Conservation (phyloP, 148 eudicot genomes). For the Silene conica region DNA sequence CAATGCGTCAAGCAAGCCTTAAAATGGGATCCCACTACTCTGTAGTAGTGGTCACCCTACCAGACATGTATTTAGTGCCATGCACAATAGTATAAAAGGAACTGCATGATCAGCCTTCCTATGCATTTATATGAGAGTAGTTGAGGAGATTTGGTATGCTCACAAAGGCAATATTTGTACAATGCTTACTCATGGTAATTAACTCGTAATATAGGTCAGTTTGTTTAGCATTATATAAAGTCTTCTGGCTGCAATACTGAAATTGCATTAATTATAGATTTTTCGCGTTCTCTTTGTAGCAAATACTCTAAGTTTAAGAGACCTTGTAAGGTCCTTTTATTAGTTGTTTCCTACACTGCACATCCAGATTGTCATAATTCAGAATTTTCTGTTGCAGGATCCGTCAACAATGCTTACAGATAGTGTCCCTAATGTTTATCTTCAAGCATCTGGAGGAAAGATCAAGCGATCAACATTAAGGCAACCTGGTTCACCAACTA, state of each 20-base stretch:
- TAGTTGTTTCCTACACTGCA: neutral
- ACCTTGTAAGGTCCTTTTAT: conserved; percentile 10
- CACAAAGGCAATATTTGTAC: neutral
- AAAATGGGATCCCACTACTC: neutral
- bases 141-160: neutral
- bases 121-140: neutral
- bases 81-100: neutral
- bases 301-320: neutral
- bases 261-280: neutral
- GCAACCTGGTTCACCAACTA: conserved; percentile 23
- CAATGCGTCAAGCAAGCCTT: neutral
- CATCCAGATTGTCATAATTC: neutral
- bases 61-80: neutral
- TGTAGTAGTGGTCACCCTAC: neutral
- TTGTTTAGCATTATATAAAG: neutral
- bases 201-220: neutral
- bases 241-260: neutral
- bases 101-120: neutral
- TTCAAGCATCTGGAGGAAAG: conserved; percentile 71
- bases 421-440: conserved; percentile 47
- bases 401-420: conserved; percentile 26
- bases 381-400: conserved; percentile 42
- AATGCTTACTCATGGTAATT: neutral
- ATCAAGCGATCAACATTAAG: conserved; percentile 61
- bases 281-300: neutral